Evolutionary conservation across 2,329 filamentous ascomycete genomes (phyloP).

Genomic region (Phaeoacremonium minimum): DNA sequence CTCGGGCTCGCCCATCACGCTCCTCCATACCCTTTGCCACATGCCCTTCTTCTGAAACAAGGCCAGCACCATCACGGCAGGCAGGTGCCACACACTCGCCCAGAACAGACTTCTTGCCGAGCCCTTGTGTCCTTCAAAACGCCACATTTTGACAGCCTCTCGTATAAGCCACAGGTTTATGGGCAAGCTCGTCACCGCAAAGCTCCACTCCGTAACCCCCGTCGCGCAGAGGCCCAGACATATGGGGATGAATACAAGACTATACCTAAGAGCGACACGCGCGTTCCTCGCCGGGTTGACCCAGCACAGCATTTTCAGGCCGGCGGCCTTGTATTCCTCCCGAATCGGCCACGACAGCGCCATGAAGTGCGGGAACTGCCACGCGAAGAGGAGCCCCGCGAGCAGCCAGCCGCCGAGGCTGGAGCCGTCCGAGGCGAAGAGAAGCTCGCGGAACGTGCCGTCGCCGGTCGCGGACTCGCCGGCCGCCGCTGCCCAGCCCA

Average conservation of each 20-base stretch:
- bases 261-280: constrained; percentile 84
- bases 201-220: constrained; percentile 81
- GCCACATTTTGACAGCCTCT: constrained; percentile 80
- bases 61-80: constrained; percentile 82
- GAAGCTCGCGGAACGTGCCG: constrained; percentile 72
- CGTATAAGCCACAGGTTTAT: constrained; percentile 83
- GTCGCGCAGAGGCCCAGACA: constrained; percentile 75
- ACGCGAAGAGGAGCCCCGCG: constrained; percentile 79
- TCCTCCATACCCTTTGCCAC: constrained; percentile 77
- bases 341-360: constrained; percentile 83
- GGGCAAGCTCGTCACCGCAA: constrained; percentile 73
- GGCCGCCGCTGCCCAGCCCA: constrained; percentile 96
- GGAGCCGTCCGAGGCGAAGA: constrained; percentile 60
- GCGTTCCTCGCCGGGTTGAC: constrained; percentile 81
- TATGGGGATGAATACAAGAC: constrained; percentile 78
- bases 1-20: constrained; percentile 54
- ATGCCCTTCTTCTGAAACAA: constrained; percentile 92
- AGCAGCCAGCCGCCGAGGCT: constrained; percentile 82
- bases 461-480: constrained; percentile 77
- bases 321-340: constrained; percentile 76
- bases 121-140: constrained; percentile 70
- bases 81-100: constrained; percentile 96
- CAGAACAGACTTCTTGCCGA: constrained; percentile 85
- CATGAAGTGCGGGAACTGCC: constrained; percentile 99
- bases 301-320: constrained; percentile 75